A percentile compares a stretch with the other conserved stretches of the same genome.
These are phyloP conservation scores for Exophiala alcalophila DNA, from an alignment of 2,329 filamentous ascomycete genomes.

Conservation along the genomic window DNA sequence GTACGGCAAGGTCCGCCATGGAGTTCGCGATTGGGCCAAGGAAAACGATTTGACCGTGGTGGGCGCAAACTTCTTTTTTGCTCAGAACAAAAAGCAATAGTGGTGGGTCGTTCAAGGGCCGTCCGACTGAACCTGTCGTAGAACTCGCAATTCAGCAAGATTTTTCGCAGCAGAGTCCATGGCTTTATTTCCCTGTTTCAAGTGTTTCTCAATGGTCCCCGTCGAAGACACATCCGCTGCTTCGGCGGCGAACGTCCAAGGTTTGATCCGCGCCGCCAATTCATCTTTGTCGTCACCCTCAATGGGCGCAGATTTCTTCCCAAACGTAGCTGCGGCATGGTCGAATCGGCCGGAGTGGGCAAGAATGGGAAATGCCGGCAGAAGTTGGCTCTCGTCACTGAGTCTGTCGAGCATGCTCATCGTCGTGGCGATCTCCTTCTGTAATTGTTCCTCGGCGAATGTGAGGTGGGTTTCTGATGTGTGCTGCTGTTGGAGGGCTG, in stretches of 20 bases:
- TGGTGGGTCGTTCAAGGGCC: neutral
- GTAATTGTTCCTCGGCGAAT: slow-evolving; percentile 15
- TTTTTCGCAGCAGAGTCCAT: slow-evolving; percentile 16
- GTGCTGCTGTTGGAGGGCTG: slow-evolving; percentile 11
- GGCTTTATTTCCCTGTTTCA: slow-evolving; percentile 18
- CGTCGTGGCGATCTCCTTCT: slow-evolving; percentile 9
- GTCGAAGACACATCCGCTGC: slow-evolving; percentile 19
- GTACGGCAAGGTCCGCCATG: slow-evolving; percentile 47
- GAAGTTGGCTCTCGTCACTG: slow-evolving; percentile 30
- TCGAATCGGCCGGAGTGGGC: slow-evolving; percentile 15
- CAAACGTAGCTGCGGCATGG: slow-evolving; percentile 13
- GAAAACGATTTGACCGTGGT: slow-evolving; percentile 34
- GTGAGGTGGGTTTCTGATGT: slow-evolving; percentile 9
- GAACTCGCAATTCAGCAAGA: slow-evolving; percentile 13
- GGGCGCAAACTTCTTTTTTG: slow-evolving; percentile 34
- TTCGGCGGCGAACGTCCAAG: slow-evolving; percentile 29
- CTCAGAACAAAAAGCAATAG: slow-evolving; percentile 31
- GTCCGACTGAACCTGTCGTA: slow-evolving; percentile 3
- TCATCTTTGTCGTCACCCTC: slow-evolving; percentile 11
- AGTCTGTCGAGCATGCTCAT: slow-evolving; percentile 25
- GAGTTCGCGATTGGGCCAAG: slow-evolving; percentile 42
- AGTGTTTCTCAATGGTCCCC: slow-evolving; percentile 11
- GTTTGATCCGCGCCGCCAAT: slow-evolving; percentile 16
- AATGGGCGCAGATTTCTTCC: neutral
- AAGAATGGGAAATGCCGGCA: slow-evolving; percentile 25